These are phyloP conservation scores for Bolboschoenoplectus hybrid DNA, from an alignment of 202 grass and related monocot species.

Conservation along the genomic window DNA sequence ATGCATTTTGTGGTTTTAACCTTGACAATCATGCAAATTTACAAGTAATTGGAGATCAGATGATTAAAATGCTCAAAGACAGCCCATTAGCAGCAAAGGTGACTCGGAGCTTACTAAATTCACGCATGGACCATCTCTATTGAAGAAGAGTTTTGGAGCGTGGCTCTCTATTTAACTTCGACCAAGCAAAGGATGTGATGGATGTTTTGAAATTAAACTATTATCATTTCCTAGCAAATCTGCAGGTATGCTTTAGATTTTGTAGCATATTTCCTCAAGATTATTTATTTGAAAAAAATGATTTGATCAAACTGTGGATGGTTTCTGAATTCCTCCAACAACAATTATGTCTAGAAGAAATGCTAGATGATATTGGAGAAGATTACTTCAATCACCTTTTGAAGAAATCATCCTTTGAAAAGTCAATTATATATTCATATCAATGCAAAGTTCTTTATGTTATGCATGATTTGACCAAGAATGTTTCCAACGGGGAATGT, in stretches of 20 bases:
- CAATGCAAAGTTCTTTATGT: neutral
- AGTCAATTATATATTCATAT: too few relatives aligned
- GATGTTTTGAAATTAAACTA: slow-evolving; percentile 29
- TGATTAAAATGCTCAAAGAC: slow-evolving; percentile 21
- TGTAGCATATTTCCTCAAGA: slow-evolving; percentile 45
- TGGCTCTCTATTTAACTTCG: neutral
- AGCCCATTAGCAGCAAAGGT: slow-evolving; percentile 35
- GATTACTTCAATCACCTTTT: slow-evolving; percentile 50
- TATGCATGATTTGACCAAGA: slow-evolving; percentile 54
- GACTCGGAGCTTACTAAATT: slow-evolving; percentile 20
- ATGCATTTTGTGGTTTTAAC: slow-evolving; percentile 28
- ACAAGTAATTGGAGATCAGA: slow-evolving; percentile 1
- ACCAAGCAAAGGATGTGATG: slow-evolving; percentile 1
- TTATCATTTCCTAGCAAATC: slow-evolving; percentile 2
- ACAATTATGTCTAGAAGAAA: neutral
- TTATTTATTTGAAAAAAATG: neutral
- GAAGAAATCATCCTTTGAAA: slow-evolving; percentile 53
- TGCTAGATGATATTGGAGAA: slow-evolving; percentile 40
- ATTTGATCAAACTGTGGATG: slow-evolving; percentile 35
- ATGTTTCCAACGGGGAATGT: slow-evolving; percentile 50
- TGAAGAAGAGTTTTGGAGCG: slow-evolving; percentile 26
- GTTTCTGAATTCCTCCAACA: slow-evolving; percentile 42
- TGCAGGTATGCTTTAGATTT: slow-evolving; percentile 45
- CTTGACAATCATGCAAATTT: neutral
- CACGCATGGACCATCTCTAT: neutral